These are phyloP conservation scores for Myriosclerotinia curreyana DNA, from an alignment of 2,329 filamentous ascomycete species.

Conservation along the genomic window DNA sequence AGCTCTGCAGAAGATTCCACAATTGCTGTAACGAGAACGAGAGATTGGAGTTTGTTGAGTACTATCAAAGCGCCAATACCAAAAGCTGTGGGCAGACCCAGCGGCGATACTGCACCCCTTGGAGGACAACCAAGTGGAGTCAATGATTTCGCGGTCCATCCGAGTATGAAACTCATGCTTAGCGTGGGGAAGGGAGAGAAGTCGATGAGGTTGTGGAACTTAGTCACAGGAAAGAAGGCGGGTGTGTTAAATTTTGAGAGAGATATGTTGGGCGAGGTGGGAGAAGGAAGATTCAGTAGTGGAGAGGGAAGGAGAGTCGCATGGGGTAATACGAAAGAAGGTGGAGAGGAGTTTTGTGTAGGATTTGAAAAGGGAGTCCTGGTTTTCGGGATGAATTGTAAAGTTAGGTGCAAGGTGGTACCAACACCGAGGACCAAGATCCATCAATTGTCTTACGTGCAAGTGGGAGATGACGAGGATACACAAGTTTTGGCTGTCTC, in stretches of 20 bases:
- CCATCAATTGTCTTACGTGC: conserved; percentile 74
- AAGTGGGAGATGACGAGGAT: conserved; percentile 46
- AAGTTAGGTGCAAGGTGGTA: conserved; percentile 70
- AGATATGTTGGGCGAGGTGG: conserved; percentile 68
- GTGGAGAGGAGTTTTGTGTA: conserved; percentile 77
- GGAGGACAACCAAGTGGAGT: conserved; percentile 82
- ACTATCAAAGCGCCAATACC: conserved; percentile 86
- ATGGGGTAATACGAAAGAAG: conserved; percentile 71
- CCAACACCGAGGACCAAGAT: conserved; percentile 70
- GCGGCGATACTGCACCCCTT: conserved; percentile 81
- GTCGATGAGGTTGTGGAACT: conserved; percentile 91
- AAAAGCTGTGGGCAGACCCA: conserved; percentile 74
- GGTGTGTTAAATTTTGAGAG: conserved; percentile 83
- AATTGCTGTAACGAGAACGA: conserved; percentile 79
- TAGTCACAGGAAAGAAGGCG: conserved; percentile 94
- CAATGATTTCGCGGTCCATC: conserved; percentile 93
- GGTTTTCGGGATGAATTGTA: conserved; percentile 85
- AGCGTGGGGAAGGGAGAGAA: conserved; percentile 86
- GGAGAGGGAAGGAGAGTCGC: conserved; percentile 80
- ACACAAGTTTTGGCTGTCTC: conserved; percentile 69
- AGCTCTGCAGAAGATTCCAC: conserved; percentile 88
- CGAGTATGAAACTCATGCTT: conserved; percentile 95
- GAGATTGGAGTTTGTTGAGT: conserved; percentile 86
- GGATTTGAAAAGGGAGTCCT: conserved; percentile 82
- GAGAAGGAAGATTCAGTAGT: conserved; percentile 71